phyloP scores from a whole-genome alignment of 2,329 filamentous ascomycete genomes.

The Penicillium sp. region DNA sequence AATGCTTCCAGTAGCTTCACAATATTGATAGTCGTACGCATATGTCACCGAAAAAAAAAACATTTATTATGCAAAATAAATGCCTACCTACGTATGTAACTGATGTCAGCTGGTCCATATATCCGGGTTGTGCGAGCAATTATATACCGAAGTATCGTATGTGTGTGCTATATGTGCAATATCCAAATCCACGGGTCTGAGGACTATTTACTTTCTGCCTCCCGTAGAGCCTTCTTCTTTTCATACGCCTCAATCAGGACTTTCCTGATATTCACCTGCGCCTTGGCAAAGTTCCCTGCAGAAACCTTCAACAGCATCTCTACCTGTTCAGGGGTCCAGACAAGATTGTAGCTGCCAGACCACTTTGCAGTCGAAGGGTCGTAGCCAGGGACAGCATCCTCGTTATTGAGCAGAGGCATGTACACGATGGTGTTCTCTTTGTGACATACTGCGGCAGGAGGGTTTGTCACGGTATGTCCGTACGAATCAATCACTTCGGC shows the following conservation, averaged over 20 bases:
- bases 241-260: constrained; percentile 8
- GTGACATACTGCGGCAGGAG: constrained; percentile 9
- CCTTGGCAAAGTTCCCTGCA: constrained; percentile 6
- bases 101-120: too few relatives aligned
- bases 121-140: neutral
- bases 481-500: constrained; percentile 11
- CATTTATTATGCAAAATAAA: too few relatives aligned
- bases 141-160: too few relatives aligned
- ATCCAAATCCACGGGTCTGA: too few relatives aligned
- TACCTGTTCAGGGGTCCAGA: constrained; percentile 12
- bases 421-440: constrained; percentile 13
- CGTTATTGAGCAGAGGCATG: constrained; percentile 12
- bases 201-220: neutral
- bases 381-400: constrained; percentile 8
- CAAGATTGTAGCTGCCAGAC: constrained; percentile 14
- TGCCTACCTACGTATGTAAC: too few relatives aligned
- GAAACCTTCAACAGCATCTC: constrained; percentile 11
- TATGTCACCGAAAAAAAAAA: too few relatives aligned
- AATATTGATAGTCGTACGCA: too few relatives aligned
- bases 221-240: constrained; percentile 11
- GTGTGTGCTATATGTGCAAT: too few relatives aligned
- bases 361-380: constrained; percentile 13
- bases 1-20: too few relatives aligned
- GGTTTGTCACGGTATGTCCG: constrained; percentile 13
- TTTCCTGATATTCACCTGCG: constrained; percentile 2